Evolutionary conservation across 208 protist genomes (phyloP), one percentile per base, ranked within the genome.

Genomic region (Trypanosoma caninum): DNA sequence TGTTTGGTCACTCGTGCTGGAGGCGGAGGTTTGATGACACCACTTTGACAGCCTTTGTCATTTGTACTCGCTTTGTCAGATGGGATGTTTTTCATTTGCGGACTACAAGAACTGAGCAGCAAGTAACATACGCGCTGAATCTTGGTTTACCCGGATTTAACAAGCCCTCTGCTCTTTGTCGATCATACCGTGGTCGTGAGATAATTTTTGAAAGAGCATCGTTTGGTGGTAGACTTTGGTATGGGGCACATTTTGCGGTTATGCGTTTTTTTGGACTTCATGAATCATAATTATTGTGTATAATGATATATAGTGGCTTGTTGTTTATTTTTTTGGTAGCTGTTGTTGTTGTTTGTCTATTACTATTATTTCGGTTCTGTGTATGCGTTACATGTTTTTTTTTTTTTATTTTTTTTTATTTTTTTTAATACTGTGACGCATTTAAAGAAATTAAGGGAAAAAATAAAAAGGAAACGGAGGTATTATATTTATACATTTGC

Each of bases 11-110:
- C 14, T 80, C 77, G 3, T 77, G 80, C 61, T 87, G 73, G 76
- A 64, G 52, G 16, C 59, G 76, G 27, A 47, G 38, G 16, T 31
- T 33, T 13, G 50, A 46, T 25, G 60, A 52, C 33, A 63, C 61
- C 11, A 61, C 63, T n/a, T 44, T 76, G 41, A 84, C 79, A 37
- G 57, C 72, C 5, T 54, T 94, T 23, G 74, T 85, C 5, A 20
- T 94, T 7, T 84, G 80, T 61, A 80, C 57, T 41, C 78, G 87
- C 37, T 87, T 90, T 45, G 75, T 83, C 35, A 55, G 23, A 46
- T 94, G 87, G 82, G 37, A 69, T 40, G 18, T 84, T 10, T 66
- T 89, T 25, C 57, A 78, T 34, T 44, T 69, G 10, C 20, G 47
- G 14, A 54, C 41, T 18, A 37, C 33, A 16, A 67, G 33, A 51